phyloP scores from a whole-genome alignment of 2,329 filamentous ascomycete genomes.

The Ophioceras dolichostomum region DNA sequence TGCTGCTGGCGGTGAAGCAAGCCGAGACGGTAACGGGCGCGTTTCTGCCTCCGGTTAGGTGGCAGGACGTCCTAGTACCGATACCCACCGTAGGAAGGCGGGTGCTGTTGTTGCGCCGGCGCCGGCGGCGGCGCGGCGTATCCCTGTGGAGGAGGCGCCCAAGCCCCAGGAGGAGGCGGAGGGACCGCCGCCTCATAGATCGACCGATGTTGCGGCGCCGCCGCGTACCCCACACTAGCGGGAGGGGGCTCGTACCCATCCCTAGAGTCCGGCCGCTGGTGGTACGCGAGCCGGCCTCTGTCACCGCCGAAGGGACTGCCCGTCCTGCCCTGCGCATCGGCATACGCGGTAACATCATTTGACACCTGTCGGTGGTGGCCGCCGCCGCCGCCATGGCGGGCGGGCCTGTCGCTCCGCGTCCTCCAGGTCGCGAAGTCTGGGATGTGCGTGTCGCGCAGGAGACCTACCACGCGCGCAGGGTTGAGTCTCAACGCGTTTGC shows the following conservation, averaged over 20 bases:
- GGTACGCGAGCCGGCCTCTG: conserved; percentile 25
- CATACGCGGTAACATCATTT: conserved; percentile 24
- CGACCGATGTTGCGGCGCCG: too few species aligned
- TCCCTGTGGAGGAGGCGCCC: conserved; percentile 3
- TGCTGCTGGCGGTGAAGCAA: too few species aligned
- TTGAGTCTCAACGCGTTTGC: too few species aligned
- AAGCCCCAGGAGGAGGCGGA: background rate
- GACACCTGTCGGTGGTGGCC: conserved; percentile 27
- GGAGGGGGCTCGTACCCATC: conserved; percentile 28
- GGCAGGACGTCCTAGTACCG: conserved; percentile 8
- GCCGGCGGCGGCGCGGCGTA: conserved; percentile 3
- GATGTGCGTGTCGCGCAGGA: conserved; percentile 57
- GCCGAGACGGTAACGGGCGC: too few species aligned
- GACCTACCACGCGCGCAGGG: conserved; percentile 55
- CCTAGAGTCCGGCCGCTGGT: conserved; percentile 35
- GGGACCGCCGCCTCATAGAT: too few species aligned
- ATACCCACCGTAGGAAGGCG: conserved; percentile 6
- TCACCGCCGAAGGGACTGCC: conserved; percentile 32
- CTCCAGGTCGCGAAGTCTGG: conserved; percentile 49
- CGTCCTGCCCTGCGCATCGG: conserved; percentile 19
- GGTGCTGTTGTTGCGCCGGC: conserved; percentile 3
- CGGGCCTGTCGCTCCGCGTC: conserved; percentile 11
- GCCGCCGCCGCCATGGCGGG: conserved; percentile 15
- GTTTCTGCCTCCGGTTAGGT: too few species aligned
- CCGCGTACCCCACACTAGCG: too few species aligned